Conservation (phyloP, 2,329 filamentous ascomycete genomes). For the Sporothrix dimorphospora region DNA sequence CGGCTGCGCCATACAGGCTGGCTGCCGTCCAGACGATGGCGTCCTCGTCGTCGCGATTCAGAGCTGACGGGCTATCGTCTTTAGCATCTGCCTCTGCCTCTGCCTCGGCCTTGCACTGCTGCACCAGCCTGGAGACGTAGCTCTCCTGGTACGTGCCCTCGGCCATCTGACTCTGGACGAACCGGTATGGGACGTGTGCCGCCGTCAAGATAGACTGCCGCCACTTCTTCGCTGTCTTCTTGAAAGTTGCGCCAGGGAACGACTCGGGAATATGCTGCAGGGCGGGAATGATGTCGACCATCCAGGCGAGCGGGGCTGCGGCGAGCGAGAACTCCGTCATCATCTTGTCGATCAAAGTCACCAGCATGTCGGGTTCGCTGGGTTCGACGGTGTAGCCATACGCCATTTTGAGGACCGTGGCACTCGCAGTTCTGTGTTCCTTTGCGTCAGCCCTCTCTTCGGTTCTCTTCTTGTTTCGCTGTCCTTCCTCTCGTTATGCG, state of each 20-base stretch:
- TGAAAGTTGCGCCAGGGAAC: neutral
- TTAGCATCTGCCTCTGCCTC: neutral
- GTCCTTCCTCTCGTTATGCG: no score
- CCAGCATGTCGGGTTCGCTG: neutral
- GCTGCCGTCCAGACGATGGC: conserved; percentile 1
- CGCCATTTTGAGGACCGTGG: neutral
- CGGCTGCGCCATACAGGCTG: neutral
- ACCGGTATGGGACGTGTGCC: neutral
- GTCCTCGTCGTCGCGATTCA: neutral
- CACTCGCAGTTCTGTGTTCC: neutral
- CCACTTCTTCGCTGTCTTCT: neutral
- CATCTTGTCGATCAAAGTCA: conserved; percentile 6
- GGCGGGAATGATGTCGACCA: conserved; percentile 4
- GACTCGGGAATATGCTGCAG: neutral
- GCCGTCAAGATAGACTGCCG: conserved; percentile 1
- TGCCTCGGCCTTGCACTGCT: neutral
- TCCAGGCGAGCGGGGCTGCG: conserved; percentile 4
- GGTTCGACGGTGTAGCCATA: neutral
- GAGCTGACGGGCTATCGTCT: neutral
- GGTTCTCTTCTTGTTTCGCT: no score
- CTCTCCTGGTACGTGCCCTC: neutral
- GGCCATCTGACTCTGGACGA: conserved; percentile 9
- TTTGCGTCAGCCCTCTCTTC: neutral
- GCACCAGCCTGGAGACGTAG: conserved; percentile 14
- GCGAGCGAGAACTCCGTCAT: conserved; percentile 10